Percentiles rank a stretch among this genome's conserved stretches.
Evolutionary conservation across 1,284 basidiomycete species (phyloP).

Genomic region (Rhodofomes roseus): DNA sequence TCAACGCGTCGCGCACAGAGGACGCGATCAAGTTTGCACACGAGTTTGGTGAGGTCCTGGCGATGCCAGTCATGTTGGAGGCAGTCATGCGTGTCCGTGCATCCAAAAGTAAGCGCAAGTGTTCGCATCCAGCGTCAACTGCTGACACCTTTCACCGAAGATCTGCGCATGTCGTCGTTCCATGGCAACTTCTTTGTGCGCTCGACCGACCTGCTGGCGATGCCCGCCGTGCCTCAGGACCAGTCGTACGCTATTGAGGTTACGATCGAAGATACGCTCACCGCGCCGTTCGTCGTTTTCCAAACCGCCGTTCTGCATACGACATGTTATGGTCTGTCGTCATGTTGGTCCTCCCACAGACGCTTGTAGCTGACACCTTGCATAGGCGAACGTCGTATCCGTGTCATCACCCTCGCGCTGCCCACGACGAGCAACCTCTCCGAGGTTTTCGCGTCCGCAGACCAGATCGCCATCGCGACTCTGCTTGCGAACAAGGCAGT

Average conservation of each 20-base stretch:
- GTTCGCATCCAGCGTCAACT: neutral
- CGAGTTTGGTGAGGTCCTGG: constrained; percentile 91
- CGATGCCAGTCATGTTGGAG: constrained; percentile 94
- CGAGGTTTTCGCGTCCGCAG: constrained; percentile 93
- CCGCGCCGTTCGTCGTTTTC: constrained; percentile 90
- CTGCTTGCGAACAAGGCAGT: constrained; percentile 96
- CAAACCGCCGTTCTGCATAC: constrained; percentile 97
- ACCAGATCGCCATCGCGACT: constrained; percentile 90
- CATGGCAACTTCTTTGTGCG: constrained; percentile 99
- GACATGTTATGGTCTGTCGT: constrained; percentile 78
- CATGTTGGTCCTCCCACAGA: neutral
- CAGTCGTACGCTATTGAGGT: constrained; percentile 97
- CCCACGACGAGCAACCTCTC: constrained; percentile 93
- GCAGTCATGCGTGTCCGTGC: constrained; percentile 98
- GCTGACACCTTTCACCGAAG: constrained; percentile 32
- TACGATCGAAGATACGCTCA: constrained; percentile 95
- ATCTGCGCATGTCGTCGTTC: constrained; percentile 95
- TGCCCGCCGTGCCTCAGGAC: constrained; percentile 95
- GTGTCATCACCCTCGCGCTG: constrained; percentile 90
- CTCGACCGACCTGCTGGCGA: constrained; percentile 93
- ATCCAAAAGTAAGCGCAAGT: constrained; percentile 60
- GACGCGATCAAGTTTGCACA: constrained; percentile 98
- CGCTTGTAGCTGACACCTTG: neutral
- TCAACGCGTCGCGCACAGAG: constrained; percentile 91
- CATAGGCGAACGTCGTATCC: constrained; percentile 87